phyloP scores from a whole-genome alignment of 148 eudicot species.

The Rhododendron henanense region DNA sequence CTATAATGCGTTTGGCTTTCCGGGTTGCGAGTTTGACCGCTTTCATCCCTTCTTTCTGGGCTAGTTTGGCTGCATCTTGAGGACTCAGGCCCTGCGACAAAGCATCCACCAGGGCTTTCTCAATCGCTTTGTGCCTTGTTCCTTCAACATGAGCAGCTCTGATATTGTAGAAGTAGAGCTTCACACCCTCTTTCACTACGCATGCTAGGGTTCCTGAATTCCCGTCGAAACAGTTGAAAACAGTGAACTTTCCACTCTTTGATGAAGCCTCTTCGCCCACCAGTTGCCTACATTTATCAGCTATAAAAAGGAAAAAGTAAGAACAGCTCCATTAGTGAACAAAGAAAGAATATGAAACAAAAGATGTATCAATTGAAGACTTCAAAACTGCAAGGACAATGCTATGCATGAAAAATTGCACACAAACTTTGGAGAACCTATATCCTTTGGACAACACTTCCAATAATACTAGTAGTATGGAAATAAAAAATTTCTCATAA shows the following conservation, averaged over 20 bases:
- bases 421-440: background rate
- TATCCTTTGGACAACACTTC: background rate
- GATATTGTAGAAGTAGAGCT: slow-evolving; percentile 59
- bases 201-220: slow-evolving; percentile 71
- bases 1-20: slow-evolving; percentile 58
- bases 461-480: background rate
- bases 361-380: background rate
- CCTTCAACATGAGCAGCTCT: slow-evolving; percentile 62
- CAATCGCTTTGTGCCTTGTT: slow-evolving; percentile 52
- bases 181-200: slow-evolving; percentile 62
- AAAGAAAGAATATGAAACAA: background rate
- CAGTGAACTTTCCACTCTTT: slow-evolving; percentile 67
- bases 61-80: slow-evolving; percentile 57
- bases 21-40: slow-evolving; percentile 71
- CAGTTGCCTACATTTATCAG: slow-evolving; percentile 79
- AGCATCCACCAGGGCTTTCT: slow-evolving; percentile 46
- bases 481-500: background rate
- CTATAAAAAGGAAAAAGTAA: slow-evolving; percentile 30
- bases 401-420: background rate
- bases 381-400: background rate
- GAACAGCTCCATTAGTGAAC: background rate
- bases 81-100: slow-evolving; percentile 50
- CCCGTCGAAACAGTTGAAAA: slow-evolving; percentile 72
- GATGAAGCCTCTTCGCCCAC: slow-evolving; percentile 67
- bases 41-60: slow-evolving; percentile 61